Conservation (phyloP, 768 basidiomycete genomes). For the Saitozyma podzolica region DNA sequence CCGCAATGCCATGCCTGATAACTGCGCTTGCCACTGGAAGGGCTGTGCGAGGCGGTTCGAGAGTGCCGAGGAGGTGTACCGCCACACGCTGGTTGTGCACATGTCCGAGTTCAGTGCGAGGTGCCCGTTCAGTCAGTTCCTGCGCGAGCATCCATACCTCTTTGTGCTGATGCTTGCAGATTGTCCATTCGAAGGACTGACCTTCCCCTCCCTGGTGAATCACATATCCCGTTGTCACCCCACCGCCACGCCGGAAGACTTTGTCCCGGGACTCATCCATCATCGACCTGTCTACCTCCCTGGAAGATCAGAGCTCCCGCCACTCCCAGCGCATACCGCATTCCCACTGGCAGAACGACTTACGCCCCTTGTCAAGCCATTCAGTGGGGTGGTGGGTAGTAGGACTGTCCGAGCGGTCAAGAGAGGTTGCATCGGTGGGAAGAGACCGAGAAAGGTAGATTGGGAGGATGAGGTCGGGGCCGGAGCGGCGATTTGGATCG, state of each 20-base stretch:
- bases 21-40: conserved; percentile 25
- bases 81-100: conserved; percentile 35
- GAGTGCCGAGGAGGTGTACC: conserved; percentile 21
- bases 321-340: neutral
- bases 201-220: conserved; percentile 35
- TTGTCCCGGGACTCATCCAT: conserved; percentile 44
- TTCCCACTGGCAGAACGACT: neutral
- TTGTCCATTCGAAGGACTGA: conserved; percentile 38
- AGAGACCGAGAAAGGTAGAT: conserved; percentile 22
- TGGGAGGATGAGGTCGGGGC: conserved; percentile 26
- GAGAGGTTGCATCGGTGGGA: conserved; percentile 18
- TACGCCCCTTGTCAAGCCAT: neutral
- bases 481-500: conserved; percentile 25
- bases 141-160: neutral
- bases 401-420: conserved; percentile 1
- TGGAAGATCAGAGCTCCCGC: neutral
- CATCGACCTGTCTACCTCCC: conserved; percentile 12
- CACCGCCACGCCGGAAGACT: conserved; percentile 38
- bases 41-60: conserved; percentile 19
- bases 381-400: neutral
- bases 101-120: conserved; percentile 37
- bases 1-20: conserved; percentile 4
- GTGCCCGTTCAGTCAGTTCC: conserved; percentile 43
- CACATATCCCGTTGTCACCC: conserved; percentile 42
- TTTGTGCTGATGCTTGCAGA: conserved; percentile 21